Evolutionary conservation across 176 grass and related monocot species (phyloP), one percentile per base, ranked within the genome.

Genomic region (Phyllostachys edulis): DNA sequence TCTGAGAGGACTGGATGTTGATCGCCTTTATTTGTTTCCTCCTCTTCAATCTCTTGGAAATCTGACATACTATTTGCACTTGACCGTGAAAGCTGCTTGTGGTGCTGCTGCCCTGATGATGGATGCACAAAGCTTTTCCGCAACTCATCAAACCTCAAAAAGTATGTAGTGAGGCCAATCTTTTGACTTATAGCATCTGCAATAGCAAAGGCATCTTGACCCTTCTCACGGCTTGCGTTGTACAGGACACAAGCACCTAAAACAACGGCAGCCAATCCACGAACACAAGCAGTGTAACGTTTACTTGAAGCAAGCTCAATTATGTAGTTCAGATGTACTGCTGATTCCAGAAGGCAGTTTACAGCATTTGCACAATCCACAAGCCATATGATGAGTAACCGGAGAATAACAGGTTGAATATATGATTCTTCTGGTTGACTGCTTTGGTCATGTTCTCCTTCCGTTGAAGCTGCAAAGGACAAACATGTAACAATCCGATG

Each of bases 121-220:
- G 84, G 70, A 82, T 87, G 74, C 21, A 63, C 69, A 82, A 99
- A 87, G 26, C 36, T 89, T 90, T 90, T 96, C 75, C 65, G 65
- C 76, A 96, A 85, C 73, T 94, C 97, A 82, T 99, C 93, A 18
- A 99, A 94, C 94, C 85, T 92, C 52, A 90, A 68, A 69, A 96
- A 94, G 81, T 94, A 99, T 61, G 88, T 84, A 32, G 87, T 92
- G 47, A 99, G 87, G 40, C 93, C 93, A 81, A 96, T 80, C 69
- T 94, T 99, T 83, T 96, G 90, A 79, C 93, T 96, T 82, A 99
- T 89, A 83, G 91, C 81, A 92, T 99, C 97, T 51, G 82, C 90
- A 74, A 96, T 85, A 84, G 91, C 83, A 86, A 96, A 96, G 57
- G 91, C 88, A 79, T 96, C 97, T 78, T 59, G 94, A 6, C 84